Conservation (phyloP, 768 basidiomycete genomes). For the Coprinopsis cinerea region DNA sequence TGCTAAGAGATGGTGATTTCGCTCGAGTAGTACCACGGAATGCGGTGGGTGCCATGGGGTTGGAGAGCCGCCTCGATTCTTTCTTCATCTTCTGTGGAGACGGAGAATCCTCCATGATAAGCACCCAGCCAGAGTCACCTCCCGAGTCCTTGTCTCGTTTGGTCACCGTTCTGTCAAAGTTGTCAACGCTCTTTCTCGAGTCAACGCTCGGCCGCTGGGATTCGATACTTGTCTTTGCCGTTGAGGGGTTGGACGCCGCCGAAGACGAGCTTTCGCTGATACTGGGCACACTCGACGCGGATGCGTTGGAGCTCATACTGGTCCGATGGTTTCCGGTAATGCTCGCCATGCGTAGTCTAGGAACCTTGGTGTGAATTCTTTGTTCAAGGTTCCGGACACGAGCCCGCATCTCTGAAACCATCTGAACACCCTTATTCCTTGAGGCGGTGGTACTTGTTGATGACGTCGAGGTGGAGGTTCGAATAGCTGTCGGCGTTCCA, state of each 20-base stretch:
- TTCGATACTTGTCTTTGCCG: slow-evolving; percentile 40
- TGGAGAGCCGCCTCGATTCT: slow-evolving; percentile 51
- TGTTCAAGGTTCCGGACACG: slow-evolving; percentile 78
- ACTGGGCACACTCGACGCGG: slow-evolving; percentile 18
- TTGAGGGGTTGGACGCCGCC: slow-evolving; percentile 33
- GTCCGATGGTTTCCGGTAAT: slow-evolving; percentile 55
- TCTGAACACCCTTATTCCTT: slow-evolving; percentile 80
- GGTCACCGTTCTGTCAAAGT: slow-evolving; percentile 31
- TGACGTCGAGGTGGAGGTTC: slow-evolving; percentile 25
- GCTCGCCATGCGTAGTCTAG: slow-evolving; percentile 77
- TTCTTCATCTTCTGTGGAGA: slow-evolving; percentile 53
- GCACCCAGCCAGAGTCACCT: slow-evolving; percentile 78
- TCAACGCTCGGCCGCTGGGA: slow-evolving; percentile 37
- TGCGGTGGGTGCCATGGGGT: slow-evolving; percentile 50
- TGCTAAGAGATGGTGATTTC: slow-evolving; percentile 20
- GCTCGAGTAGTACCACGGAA: slow-evolving; percentile 39
- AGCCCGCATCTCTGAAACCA: slow-evolving; percentile 90
- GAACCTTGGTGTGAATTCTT: slow-evolving; percentile 84
- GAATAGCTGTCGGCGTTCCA: slow-evolving; percentile 8
- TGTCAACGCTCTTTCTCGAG: slow-evolving; percentile 42
- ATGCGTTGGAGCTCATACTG: slow-evolving; percentile 26
- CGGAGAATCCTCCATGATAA: slow-evolving; percentile 85
- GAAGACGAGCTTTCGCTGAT: slow-evolving; percentile 30
- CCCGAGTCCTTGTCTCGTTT: slow-evolving; percentile 41
- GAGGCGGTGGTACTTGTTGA: slow-evolving; percentile 45